Evolutionary conservation across 140 eudicot species (phyloP), one percentile per base, ranked within the genome.

Genomic region (Senecio squalidus): DNA sequence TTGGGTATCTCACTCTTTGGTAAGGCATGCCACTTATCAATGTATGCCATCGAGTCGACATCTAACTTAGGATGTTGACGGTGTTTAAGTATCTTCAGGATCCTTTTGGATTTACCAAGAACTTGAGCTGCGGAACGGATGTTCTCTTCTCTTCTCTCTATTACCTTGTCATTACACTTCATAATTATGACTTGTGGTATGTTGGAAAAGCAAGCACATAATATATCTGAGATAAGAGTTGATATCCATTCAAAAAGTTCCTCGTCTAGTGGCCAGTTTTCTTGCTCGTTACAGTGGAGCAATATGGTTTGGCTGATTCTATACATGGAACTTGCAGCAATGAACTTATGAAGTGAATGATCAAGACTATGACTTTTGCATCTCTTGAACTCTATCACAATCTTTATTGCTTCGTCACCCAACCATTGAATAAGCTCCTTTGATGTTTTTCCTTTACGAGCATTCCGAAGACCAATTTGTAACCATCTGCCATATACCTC

Each of bases 391-490:
- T 31, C 4, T 49, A 23, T 33, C 60, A 64, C 34, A n/a, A 33
- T 51, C 23, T 49, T 36, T 64, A n/a, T 9, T 1, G 69, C 47
- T 64, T 64, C 60, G 16, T 64, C 51, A 48, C 69, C 58, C 47
- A 64, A 64, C 69, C 60, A 64, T 9, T 36, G 21, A 50, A 64
- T 59, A 50, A 64, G 49, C 50, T 50, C 50, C 24, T 33, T 64
- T n/a, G 69, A 64, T 15, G 50, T 18, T 4, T 62, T 30, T 8
- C 57, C 27, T 11, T 13, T 29, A 4, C 27, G 22, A 16, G 22
- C 15, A 13, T 10, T 47, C 3, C 20, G 21, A 45, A 62, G 24
- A 29, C 47, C 46, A 10, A 27, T 60, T 26, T 11, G 54, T 17
- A 60, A 13, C 55, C 67, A 43, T 3, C 14, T 43, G 53, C 14